Base-by-base conservation (phyloP, 441 rosid species). In the Melastoma candidum region DNA sequence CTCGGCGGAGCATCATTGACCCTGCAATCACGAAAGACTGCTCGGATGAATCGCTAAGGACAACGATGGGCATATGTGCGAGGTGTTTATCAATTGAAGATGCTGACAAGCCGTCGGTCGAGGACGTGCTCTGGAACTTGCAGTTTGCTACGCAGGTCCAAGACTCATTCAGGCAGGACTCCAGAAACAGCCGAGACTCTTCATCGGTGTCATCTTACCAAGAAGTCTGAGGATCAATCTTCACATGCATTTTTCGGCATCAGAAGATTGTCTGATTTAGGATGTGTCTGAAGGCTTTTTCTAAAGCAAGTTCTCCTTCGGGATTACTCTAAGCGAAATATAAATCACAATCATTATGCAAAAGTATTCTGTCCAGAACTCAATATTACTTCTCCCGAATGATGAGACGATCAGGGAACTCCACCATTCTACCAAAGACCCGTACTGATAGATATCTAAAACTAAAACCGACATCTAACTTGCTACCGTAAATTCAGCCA, bases 101-200 rank as follows among this genome's bases (percentile, higher is more conserved):
- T 26, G 51, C 53, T 11, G 56, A 58, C 11, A 71, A 82, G 58
- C 83, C 90, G 56, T 74, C 82, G 0, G 55, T 76, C 13, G 90
- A 76, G 48, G 85, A 76, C 53, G 70, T 74, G 41, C 72, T 77
- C 2, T 83, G 90, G 84, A 80, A 77, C 56, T 48, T 83, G 74
- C 82, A 77, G 51, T 83, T 80, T 62, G 85, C 84, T 0, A 64
- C 77, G 26, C 84, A 83, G 68, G 72, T 76, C 47, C 72, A 80
- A 56, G 80, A 65, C 53, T 59, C 65, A 25, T 52, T 26, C 4
- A 10, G 13, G 26, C 56, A 12, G 4, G 46, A 52, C 43, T 36
- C 24, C 56, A 44, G 32, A 36, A 13, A 32, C 6, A 26, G 43
- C 14, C 56, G 3, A 36, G 46, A 52, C 41, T 32, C 41, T 1